Evolutionary conservation across 345 rosid genomes (phyloP).

Genomic region (sweet orange (Citrus sinensis)): DVS_A1.0 CM039163.1:11786001-11786500

Average conservation of each 20-base stretch:
- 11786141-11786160: too few species aligned
- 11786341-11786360: constrained; percentile 84
- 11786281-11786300: constrained; percentile 96
- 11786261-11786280: constrained; percentile 35
- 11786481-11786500: constrained; percentile 79
- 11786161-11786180: too few species aligned
- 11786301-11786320: constrained; percentile 88
- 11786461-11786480: constrained; percentile 62
- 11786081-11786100: neutral
- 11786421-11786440: neutral
- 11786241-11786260: too few species aligned
- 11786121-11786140: neutral
- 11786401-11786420: neutral
- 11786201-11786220: too few species aligned
- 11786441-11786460: neutral
- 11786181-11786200: too few species aligned
- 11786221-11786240: too few species aligned
- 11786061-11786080: neutral
- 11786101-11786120: neutral
- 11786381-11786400: constrained; percentile 54
- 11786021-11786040: constrained; percentile 22
- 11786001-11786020: constrained; percentile 87
- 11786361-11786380: constrained; percentile 58
- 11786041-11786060: neutral
- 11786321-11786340: constrained; percentile 77